Conservation (phyloP, 202 grass and related monocot species). For the Dendrocalamus latiflorus region DNA sequence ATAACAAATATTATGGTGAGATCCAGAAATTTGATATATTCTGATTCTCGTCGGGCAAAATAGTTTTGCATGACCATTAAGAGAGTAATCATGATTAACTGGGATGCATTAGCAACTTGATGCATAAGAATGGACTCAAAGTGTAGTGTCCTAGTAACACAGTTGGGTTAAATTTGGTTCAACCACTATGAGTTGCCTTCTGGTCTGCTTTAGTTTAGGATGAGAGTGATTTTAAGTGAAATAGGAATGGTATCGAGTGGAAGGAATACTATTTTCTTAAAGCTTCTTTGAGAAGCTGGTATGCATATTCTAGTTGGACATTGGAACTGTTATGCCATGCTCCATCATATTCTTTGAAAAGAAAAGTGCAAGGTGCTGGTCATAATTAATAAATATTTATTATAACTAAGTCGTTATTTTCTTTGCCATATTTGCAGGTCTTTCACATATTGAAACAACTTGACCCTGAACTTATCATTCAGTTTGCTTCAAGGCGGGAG, state of each 20-base stretch:
- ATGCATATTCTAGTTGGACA: slow-evolving; percentile 5
- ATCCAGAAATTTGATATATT: slow-evolving; percentile 6
- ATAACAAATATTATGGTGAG: background rate
- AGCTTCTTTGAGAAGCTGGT: background rate
- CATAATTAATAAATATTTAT: slow-evolving; percentile 4
- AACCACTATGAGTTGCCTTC: background rate
- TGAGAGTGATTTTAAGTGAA: background rate
- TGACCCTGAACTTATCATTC: slow-evolving; percentile 60
- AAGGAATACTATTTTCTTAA: background rate
- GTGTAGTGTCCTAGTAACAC: background rate
- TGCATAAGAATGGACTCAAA: background rate
- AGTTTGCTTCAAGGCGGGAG: slow-evolving; percentile 56
- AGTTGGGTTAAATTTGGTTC: background rate
- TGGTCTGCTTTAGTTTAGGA: slow-evolving; percentile 3
- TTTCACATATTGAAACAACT: slow-evolving; percentile 70
- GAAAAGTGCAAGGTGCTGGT: background rate
- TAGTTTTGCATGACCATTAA: slow-evolving; percentile 9
- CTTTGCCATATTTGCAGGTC: slow-evolving; percentile 45
- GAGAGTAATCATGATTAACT: background rate
- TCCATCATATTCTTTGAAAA: background rate
- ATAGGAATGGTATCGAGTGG: background rate
- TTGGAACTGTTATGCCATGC: background rate
- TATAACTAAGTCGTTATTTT: background rate
- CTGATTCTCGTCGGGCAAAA: background rate
- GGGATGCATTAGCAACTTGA: background rate